Percentiles rank a stretch among this genome's conserved stretches.
Conservation (phyloP, 2,329 filamentous ascomycete genomes). For the Mycogone perniciosa region DNA sequence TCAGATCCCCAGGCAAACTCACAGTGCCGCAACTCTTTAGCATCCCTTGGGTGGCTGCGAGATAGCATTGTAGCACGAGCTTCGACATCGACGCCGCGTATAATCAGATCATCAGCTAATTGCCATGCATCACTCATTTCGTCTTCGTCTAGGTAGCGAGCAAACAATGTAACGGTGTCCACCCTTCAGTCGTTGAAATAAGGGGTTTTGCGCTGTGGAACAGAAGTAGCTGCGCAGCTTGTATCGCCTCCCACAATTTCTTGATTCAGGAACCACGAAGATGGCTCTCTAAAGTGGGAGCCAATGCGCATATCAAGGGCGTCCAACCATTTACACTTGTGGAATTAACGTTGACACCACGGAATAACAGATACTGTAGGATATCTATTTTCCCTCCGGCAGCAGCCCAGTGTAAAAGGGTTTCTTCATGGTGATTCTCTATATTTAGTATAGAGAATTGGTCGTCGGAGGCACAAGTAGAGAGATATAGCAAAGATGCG, state of each 20-base stretch:
- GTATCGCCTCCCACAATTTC: conserved; percentile 4
- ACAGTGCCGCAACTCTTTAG: neutral
- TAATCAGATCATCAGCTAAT: conserved; percentile 12
- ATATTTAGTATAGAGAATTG: conserved; percentile 5
- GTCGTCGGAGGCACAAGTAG: neutral
- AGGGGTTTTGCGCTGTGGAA: conserved; percentile 17
- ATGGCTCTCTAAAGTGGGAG: neutral
- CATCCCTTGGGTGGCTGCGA: neutral
- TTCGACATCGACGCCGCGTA: conserved; percentile 4
- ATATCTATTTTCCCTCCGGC: conserved; percentile 18
- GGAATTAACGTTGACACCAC: conserved; percentile 18
- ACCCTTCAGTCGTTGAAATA: conserved; percentile 19
- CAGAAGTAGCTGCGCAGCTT: conserved; percentile 18
- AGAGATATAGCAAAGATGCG: conserved; percentile 18
- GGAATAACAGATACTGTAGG: conserved; percentile 15
- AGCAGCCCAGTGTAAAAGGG: conserved; percentile 24
- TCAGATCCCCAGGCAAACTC: neutral
- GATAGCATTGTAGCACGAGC: conserved; percentile 10
- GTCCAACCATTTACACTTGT: conserved; percentile 24
- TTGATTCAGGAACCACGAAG: neutral
- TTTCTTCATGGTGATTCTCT: conserved; percentile 19
- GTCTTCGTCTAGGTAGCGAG: conserved; percentile 7
- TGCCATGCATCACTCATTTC: neutral
- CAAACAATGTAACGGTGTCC: conserved; percentile 21
- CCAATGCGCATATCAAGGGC: conserved; percentile 23